phyloP scores from a whole-genome alignment of 1,284 basidiomycete genomes.

The Cutaneotrichosporon sp. region DNA sequence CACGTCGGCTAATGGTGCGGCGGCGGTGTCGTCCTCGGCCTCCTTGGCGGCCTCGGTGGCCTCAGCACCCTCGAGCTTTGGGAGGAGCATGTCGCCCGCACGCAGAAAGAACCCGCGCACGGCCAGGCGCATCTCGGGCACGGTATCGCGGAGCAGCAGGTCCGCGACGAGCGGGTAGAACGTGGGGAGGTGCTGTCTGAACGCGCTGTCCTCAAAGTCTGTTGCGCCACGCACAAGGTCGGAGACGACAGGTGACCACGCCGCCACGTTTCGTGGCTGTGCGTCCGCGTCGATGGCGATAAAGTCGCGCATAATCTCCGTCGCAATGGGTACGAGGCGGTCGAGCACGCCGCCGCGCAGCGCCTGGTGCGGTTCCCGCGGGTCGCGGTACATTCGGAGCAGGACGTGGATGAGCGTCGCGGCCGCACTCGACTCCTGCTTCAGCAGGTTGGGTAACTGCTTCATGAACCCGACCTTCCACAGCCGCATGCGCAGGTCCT shows the following conservation, averaged over 20 bases:
- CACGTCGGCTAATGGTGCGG: no score
- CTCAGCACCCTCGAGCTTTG: no score
- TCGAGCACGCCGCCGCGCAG: slow-evolving; percentile 78
- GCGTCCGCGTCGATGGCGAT: slow-evolving; percentile 83
- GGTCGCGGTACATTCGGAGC: slow-evolving; percentile 88
- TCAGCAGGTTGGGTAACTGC: slow-evolving; percentile 93
- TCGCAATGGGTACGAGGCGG: slow-evolving; percentile 85
- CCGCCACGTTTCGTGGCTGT: slow-evolving; percentile 89
- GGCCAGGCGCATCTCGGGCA: slow-evolving; percentile 70
- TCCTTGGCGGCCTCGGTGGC: no score
- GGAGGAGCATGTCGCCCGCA: slow-evolving; percentile 25
- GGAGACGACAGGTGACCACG: slow-evolving; percentile 95
- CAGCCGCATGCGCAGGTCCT: slow-evolving; percentile 88
- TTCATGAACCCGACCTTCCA: slow-evolving; percentile 99
- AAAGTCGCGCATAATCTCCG: slow-evolving; percentile 86
- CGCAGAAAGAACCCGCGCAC: slow-evolving; percentile 67
- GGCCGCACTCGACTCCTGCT: slow-evolving; percentile 96
- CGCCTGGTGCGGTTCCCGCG: slow-evolving; percentile 74
- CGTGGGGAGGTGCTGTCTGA: slow-evolving; percentile 71
- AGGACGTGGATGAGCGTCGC: slow-evolving; percentile 90
- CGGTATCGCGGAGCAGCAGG: slow-evolving; percentile 69
- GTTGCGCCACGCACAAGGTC: slow-evolving; percentile 89
- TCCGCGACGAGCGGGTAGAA: slow-evolving; percentile 83
- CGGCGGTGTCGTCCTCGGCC: no score
- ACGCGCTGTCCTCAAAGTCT: slow-evolving; percentile 84